Evolutionary conservation across 768 basidiomycete genomes (phyloP), one percentile per base, ranked within the genome.

Genomic region (Tricholoma saponaceum): DNA sequence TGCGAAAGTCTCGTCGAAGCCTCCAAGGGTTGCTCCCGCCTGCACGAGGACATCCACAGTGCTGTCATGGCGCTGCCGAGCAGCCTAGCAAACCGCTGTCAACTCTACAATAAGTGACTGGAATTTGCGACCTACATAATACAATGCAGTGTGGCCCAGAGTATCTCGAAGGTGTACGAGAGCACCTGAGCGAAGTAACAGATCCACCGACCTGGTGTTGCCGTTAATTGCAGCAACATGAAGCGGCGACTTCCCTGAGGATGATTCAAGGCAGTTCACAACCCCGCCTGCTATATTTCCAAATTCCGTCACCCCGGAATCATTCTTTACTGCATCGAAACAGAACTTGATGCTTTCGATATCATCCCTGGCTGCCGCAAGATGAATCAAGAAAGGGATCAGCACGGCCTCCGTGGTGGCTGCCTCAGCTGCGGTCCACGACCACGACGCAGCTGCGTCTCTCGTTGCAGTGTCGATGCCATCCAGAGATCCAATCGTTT

Each of bases 101-200:
- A 63, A 33, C 20, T 18, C 39, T 28, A 9, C 39, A 54, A 16
- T 10, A 50, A 43, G 33, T 57, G 44, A 14, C 32, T 50, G 56
- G 12, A 25, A 39, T 20, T 1, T 16, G 33, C 25, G 4, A 51
- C 28, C 64, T 60, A 90, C 90, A 70, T 92, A 89, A 70, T 93
- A 94, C 14, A 94, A 74, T 3, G 90, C 81, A 13, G 92, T 93
- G 64, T 94, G 92, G 2, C 90, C 93, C 46, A 94, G 76, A 0
- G 71, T 67, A 68, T 95, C 93, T 55, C 93, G 79, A 8, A 89
- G 74, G 69, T 95, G 92, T 20, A 95, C 92, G 13, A 92, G 74
- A 0, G 92, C 90, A 4, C 92, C 92, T 0, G 83, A 83, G 58
- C 82, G 76, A 18, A 95, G 77, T 35, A 95, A 72, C 30, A 81